phyloP scores from a whole-genome alignment of 1,284 basidiomycete species.

The Ceratobasidium sp. region DNA sequence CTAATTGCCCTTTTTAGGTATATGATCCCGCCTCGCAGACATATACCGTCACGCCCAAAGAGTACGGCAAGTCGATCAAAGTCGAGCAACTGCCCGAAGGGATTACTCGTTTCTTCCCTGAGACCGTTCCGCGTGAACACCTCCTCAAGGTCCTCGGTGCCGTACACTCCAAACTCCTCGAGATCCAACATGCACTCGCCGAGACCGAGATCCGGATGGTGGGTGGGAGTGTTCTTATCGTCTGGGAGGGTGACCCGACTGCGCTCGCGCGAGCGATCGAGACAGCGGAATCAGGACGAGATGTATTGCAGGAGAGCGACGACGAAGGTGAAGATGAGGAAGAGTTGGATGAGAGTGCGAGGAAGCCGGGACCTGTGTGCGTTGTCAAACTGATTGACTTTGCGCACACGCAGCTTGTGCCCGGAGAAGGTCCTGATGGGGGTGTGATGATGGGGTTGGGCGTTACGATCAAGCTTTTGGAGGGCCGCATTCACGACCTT shows the following conservation, averaged over 20 bases:
- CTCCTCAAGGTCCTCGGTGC: conserved; percentile 74
- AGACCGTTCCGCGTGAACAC: conserved; percentile 69
- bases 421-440: conserved; percentile 83
- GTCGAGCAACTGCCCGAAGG: conserved; percentile 78
- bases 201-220: conserved; percentile 83
- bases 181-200: conserved; percentile 69
- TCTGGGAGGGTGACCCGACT: conserved; percentile 82
- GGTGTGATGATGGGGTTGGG: conserved; percentile 82
- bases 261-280: conserved; percentile 63
- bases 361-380: conserved; percentile 67
- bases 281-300: conserved; percentile 55
- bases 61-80: conserved; percentile 85
- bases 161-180: conserved; percentile 70
- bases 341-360: conserved; percentile 53
- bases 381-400: conserved; percentile 92
- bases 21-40: conserved; percentile 73
- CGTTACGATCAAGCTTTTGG: conserved; percentile 72
- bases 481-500: conserved; percentile 60
- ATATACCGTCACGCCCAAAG: conserved; percentile 77
- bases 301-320: conserved; percentile 49
- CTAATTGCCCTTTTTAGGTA: conserved; percentile 65
- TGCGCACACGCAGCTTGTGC: conserved; percentile 82
- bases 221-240: conserved; percentile 82
- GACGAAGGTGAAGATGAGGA: conserved; percentile 52
- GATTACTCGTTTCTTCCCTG: conserved; percentile 80